Conservation (phyloP, 306 rosid genomes). For the Amphicarpaea edgeworthii region DNA sequence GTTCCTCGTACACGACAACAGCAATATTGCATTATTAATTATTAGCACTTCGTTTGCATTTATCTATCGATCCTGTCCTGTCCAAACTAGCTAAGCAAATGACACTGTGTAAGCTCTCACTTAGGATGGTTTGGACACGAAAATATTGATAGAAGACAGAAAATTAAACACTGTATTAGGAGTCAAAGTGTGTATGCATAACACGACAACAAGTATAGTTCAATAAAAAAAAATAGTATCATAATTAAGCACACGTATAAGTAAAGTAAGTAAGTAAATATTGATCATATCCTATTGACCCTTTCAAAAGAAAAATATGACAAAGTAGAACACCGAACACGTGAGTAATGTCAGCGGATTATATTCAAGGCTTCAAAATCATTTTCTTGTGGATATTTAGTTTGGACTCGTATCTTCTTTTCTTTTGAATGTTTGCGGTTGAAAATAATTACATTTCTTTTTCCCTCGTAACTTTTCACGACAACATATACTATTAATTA, state of each 20-base stretch:
- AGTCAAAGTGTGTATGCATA: slow-evolving; percentile 15
- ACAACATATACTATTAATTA: background rate
- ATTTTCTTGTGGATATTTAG: background rate
- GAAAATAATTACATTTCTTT: background rate
- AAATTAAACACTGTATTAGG: background rate
- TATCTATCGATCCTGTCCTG: background rate
- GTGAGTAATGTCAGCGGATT: slow-evolving; percentile 5
- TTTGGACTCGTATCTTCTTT: background rate
- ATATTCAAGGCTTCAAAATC: background rate
- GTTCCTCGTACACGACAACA: slow-evolving; percentile 27
- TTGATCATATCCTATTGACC: background rate
- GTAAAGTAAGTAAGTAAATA: too few relatives aligned
- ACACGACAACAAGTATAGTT: background rate
- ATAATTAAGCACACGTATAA: background rate
- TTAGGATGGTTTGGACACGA: background rate
- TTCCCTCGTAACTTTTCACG: slow-evolving; percentile 8
- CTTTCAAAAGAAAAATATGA: slow-evolving; percentile 2
- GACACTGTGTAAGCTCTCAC: background rate
- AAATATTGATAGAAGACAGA: background rate
- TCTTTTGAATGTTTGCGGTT: background rate
- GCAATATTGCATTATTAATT: slow-evolving; percentile 18
- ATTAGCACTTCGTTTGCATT: background rate
- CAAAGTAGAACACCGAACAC: slow-evolving; percentile 23
- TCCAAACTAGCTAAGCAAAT: background rate
- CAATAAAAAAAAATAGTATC: background rate